A percentile compares a stretch with the other conserved stretches of the same genome.
These are phyloP conservation scores for Hortiboletus campestris DNA, from an alignment of 768 basidiomycete genomes.

Conservation along the genomic window DNA sequence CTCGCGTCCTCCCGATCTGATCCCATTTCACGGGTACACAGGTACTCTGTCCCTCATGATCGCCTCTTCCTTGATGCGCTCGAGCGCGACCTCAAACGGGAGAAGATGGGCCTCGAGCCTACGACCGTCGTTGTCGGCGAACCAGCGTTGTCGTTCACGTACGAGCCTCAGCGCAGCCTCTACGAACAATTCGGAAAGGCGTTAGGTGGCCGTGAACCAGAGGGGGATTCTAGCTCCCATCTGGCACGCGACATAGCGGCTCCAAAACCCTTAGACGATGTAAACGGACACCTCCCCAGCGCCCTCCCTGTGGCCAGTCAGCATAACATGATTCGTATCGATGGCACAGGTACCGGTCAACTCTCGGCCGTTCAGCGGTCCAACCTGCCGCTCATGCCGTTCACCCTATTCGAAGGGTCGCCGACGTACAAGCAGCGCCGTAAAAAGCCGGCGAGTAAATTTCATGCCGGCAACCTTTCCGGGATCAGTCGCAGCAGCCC, in stretches of 20 bases:
- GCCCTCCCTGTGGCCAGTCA: slow-evolving; percentile 5
- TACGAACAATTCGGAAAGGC: slow-evolving; percentile 82
- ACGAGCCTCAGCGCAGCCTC: slow-evolving; percentile 80
- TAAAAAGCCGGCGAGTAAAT: slow-evolving; percentile 59
- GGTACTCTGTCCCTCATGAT: slow-evolving; percentile 97
- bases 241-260: slow-evolving; percentile 27
- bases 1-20: neutral
- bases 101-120: slow-evolving; percentile 85
- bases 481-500: slow-evolving; percentile 26
- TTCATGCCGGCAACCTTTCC: slow-evolving; percentile 26
- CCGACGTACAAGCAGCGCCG: slow-evolving; percentile 87
- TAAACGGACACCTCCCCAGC: slow-evolving; percentile 14
- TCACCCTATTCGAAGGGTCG: slow-evolving; percentile 80
- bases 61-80: slow-evolving; percentile 95
- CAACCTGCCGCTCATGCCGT: slow-evolving; percentile 50
- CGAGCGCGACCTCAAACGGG: slow-evolving; percentile 93
- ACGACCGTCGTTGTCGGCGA: slow-evolving; percentile 77
- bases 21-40: slow-evolving; percentile 27
- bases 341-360: slow-evolving; percentile 17
- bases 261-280: slow-evolving; percentile 10
- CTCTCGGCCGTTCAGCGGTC: slow-evolving; percentile 19
- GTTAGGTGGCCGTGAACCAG: slow-evolving; percentile 34
- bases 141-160: slow-evolving; percentile 85
- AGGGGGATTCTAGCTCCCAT: slow-evolving; percentile 35
- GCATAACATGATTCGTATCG: slow-evolving; percentile 26